Evolutionary conservation across 441 rosid species (phyloP).

Genomic region (Arabidopsis hybrid): DNA sequence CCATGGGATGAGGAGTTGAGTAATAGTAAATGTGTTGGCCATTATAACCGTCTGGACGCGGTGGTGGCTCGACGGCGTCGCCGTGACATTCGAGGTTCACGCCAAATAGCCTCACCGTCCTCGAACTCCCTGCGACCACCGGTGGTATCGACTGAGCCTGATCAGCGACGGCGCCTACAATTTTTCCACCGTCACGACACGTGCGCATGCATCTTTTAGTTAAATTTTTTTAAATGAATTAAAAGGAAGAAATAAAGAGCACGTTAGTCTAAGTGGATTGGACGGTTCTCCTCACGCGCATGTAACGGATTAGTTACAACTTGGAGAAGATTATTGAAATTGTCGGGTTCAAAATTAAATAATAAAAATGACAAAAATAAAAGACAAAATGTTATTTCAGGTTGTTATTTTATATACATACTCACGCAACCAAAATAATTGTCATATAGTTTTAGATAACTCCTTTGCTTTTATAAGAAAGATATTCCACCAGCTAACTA

Average conservation of each 20-base stretch:
- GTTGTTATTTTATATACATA: constrained; percentile 20
- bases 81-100: constrained; percentile 81
- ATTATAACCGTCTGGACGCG: constrained; percentile 30
- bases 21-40: constrained; percentile 41
- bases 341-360: constrained; percentile 32
- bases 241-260: constrained; percentile 35
- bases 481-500: neutral
- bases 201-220: constrained; percentile 37
- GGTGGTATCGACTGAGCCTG: constrained; percentile 30
- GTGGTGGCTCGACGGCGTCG: constrained; percentile 44
- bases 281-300: constrained; percentile 42
- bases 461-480: neutral
- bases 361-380: neutral
- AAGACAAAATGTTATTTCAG: constrained; percentile 27
- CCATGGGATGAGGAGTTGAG: constrained; percentile 42
- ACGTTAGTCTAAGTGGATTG: constrained; percentile 44
- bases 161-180: constrained; percentile 43
- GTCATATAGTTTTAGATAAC: constrained; percentile 3
- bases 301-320: constrained; percentile 33
- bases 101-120: constrained; percentile 82
- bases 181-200: constrained; percentile 39
- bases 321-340: constrained; percentile 35
- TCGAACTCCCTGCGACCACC: constrained; percentile 59
- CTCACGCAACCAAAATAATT: constrained; percentile 34
- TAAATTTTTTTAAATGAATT: neutral